Percentiles rank a stretch among this genome's conserved stretches.
Evolutionary conservation across 78 protist genomes (phyloP).

Genomic region (Parvularia atlantis): DNA sequence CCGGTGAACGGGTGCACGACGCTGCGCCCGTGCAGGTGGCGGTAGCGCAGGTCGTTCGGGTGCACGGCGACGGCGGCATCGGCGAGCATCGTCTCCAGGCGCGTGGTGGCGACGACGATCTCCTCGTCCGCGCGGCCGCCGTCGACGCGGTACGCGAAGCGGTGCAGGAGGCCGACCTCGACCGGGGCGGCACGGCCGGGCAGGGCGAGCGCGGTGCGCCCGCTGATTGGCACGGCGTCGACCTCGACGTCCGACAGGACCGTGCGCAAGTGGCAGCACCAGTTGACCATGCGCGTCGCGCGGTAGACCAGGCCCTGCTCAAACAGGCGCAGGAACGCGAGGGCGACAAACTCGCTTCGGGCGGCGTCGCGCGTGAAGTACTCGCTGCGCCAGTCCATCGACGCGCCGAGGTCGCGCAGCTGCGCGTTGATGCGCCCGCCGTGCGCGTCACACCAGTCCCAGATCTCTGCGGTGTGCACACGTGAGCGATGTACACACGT

Average conservation of each 20-base stretch:
- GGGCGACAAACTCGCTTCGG: slow-evolving; percentile 56
- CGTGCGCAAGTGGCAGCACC: slow-evolving; percentile 91
- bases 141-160: not conserved
- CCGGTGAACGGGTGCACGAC: slow-evolving; percentile 69
- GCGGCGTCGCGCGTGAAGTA: slow-evolving; percentile 89
- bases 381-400: slow-evolving; percentile 96
- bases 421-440: slow-evolving; percentile 81
- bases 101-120: slow-evolving; percentile 95
- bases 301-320: slow-evolving; percentile 73
- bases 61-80: slow-evolving; percentile 98
- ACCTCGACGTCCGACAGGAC: slow-evolving; percentile 97
- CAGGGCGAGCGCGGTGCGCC: slow-evolving; percentile 41
- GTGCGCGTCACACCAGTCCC: slow-evolving; percentile 88
- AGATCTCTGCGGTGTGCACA: too few species aligned
- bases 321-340: slow-evolving; percentile 81
- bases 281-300: slow-evolving; percentile 85
- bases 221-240: slow-evolving; percentile 63
- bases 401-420: slow-evolving; percentile 78
- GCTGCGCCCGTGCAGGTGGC: slow-evolving; percentile 66
- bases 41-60: slow-evolving; percentile 85
- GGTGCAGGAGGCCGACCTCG: too few species aligned
- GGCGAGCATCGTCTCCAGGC: slow-evolving; percentile 98
- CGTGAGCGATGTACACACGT: too few species aligned
- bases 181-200: slow-evolving; percentile 61
- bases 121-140: slow-evolving; percentile 36